These are phyloP conservation scores for Neoascochyta sp. DNA, from an alignment of 2,329 filamentous ascomycete genomes.

Conservation along the genomic window DNA sequence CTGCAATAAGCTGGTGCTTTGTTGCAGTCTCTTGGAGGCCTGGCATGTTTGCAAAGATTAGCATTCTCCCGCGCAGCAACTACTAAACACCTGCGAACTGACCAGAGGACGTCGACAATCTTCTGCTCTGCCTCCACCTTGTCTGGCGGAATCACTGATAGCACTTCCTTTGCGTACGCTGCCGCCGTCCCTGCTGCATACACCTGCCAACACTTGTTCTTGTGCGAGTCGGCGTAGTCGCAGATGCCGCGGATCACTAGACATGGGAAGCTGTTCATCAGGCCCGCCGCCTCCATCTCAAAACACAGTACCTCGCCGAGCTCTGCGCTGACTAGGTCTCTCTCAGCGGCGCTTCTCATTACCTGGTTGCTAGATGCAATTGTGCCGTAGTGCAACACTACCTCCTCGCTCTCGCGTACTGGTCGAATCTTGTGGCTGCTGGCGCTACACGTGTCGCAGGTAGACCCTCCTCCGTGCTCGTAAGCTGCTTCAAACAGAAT, in stretches of 20 bases:
- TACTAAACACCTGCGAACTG: conserved; percentile 4
- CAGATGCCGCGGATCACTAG: conserved; percentile 5
- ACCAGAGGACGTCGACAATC: conserved; percentile 8
- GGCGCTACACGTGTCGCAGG: conserved; percentile 3
- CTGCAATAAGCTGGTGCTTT: conserved; percentile 3
- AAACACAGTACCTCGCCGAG: conserved; percentile 5
- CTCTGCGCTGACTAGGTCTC: conserved; percentile 7
- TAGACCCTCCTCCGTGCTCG: conserved; percentile 1
- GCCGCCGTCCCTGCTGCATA: conserved; percentile 5
- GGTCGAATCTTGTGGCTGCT: background rate
- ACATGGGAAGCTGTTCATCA: conserved; percentile 4
- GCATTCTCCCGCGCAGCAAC: conserved; percentile 3
- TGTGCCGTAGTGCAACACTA: conserved; percentile 7
- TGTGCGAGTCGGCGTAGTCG: conserved; percentile 6
- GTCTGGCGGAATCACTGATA: conserved; percentile 4
- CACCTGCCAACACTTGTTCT: conserved; percentile 3
- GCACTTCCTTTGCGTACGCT: conserved; percentile 7
- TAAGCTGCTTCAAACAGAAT: conserved; percentile 1
- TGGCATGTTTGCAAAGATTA: conserved; percentile 7
- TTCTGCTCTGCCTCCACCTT: conserved; percentile 1
- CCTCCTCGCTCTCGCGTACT: conserved; percentile 1
- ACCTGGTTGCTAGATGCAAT: conserved; percentile 8
- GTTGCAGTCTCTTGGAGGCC: conserved; percentile 9
- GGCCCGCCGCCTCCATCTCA: conserved; percentile 4
- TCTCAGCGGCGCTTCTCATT: conserved; percentile 6